Conservation (phyloP, 2,329 filamentous ascomycete species). For the Colletotrichum tabaci region DNA sequence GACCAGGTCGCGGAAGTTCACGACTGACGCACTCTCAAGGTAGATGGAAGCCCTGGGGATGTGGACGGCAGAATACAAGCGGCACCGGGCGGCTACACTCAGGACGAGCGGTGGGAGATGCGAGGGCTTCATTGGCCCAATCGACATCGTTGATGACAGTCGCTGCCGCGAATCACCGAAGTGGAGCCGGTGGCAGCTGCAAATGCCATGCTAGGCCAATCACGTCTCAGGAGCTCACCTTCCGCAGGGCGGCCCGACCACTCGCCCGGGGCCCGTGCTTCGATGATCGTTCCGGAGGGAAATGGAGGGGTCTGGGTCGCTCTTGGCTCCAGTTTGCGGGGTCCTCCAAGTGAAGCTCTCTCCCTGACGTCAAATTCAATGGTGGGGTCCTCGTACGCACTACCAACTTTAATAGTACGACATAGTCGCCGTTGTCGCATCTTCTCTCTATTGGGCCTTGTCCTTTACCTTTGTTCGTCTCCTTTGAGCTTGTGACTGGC, state of each 20-base stretch:
- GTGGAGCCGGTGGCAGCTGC: slow-evolving; percentile 9
- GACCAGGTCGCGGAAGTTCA: slow-evolving; percentile 8
- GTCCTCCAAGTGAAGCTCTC: slow-evolving; percentile 33
- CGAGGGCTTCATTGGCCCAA: slow-evolving; percentile 24
- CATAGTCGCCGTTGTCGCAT: slow-evolving; percentile 9
- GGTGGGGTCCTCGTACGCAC: slow-evolving; percentile 34
- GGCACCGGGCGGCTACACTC: slow-evolving; percentile 5
- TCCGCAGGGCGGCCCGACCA: slow-evolving; percentile 35
- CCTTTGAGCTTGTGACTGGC: not conserved
- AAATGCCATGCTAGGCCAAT: not conserved
- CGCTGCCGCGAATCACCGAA: slow-evolving; percentile 4
- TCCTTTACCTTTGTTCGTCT: not conserved
- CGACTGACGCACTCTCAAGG: slow-evolving; percentile 1
- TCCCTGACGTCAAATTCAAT: slow-evolving; percentile 41
- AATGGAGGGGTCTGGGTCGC: slow-evolving; percentile 2
- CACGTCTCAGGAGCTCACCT: not conserved
- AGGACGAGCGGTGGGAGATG: not conserved
- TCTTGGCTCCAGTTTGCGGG: slow-evolving; percentile 32
- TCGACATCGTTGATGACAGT: slow-evolving; percentile 9
- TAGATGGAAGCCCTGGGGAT: not conserved
- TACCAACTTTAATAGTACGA: slow-evolving; percentile 25
- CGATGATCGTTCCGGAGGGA: slow-evolving; percentile 4
- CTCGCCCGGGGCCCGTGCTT: slow-evolving; percentile 37
- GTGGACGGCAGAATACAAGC: slow-evolving; percentile 26
- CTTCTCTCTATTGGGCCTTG: not conserved